Base-by-base conservation (phyloP, 768 basidiomycete species). In the Crassisporium funariophilum region DNA sequence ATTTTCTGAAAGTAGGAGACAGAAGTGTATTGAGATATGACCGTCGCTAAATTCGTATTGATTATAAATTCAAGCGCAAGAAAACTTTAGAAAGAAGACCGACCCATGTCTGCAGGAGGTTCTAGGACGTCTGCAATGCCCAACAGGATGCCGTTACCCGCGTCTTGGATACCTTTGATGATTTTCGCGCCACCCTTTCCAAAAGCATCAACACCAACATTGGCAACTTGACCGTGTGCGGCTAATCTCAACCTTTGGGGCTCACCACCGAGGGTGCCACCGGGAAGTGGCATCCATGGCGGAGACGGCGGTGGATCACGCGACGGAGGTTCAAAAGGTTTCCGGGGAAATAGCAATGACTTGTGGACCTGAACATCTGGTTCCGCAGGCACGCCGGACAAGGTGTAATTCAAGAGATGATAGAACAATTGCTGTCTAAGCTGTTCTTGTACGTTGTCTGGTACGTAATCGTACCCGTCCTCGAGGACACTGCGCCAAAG, bases 371-470 rank as follows among this genome's bases (percentile, higher is more conserved):
- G 62, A 8, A 71, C 62, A 16, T 68, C 56, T 8, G 71, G 59
- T 22, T 77, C 66, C 2, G 69, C 57, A 4, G 74, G 67, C 21
- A 81, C 73, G 12, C 64, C 56, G 15, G 75, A 57, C 22, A 97
- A 62, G 5, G 88, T 81, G 63, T 83, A 83, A 66, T 98, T 97
- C 55, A 98, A 75, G 35, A 98, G 68, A 66, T 98, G 97, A 64
- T 98, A 98, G 59, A 98, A 85, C 42, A 99, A 77, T 59, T 95
- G 87, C 59, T 97, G 94, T 43, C 95, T 79, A 35, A 98, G 79
- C 48, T 81, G 72, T 58, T 89, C 84, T 47, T 91, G 81, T 22
- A 94, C 72, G 63, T 98, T 98, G 68, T 95, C 94, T 17, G 74
- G 75, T 27, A 81, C 58, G 36, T 63, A 56, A 24, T 56, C 47